Evolutionary conservation across 176 grass and related monocot species (phyloP).

Genomic region (Oryza brachyantha): DNA sequence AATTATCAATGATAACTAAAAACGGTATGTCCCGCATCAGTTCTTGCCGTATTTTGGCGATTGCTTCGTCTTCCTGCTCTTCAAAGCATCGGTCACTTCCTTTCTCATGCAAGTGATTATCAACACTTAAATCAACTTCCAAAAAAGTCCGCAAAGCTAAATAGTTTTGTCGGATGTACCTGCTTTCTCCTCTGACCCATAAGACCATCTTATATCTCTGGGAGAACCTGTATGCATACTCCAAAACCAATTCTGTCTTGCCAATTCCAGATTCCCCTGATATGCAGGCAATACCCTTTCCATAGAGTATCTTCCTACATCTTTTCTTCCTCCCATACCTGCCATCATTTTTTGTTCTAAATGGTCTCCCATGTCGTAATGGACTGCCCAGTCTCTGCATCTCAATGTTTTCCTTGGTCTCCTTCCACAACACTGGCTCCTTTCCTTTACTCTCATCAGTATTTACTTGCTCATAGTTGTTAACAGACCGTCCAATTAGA

Average conservation of each 20-base stretch:
- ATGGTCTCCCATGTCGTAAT: constrained; percentile 33
- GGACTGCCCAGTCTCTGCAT: constrained; percentile 78
- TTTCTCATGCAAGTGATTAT: constrained; percentile 65
- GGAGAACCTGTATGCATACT: constrained; percentile 83
- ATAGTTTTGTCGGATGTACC: constrained; percentile 87
- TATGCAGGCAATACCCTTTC: constrained; percentile 95
- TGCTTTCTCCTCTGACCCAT: constrained; percentile 89
- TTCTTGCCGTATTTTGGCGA: constrained; percentile 77
- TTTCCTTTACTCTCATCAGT: constrained; percentile 70
- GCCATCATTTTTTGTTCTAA: constrained; percentile 51
- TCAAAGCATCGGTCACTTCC: constrained; percentile 85
- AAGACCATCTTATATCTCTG: constrained; percentile 96
- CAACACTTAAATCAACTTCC: constrained; percentile 66
- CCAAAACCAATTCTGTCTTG: constrained; percentile 92
- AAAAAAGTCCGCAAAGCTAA: constrained; percentile 66
- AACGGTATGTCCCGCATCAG: constrained; percentile 78
- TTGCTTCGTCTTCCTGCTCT: constrained; percentile 93
- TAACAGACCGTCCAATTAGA: constrained; percentile 36
- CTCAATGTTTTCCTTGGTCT: constrained; percentile 93
- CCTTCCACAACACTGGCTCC: constrained; percentile 85
- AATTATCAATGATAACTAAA: constrained; percentile 92
- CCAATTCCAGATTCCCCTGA: constrained; percentile 95
- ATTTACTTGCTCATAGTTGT: constrained; percentile 49
- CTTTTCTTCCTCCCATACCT: constrained; percentile 55
- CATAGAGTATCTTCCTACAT: constrained; percentile 82